Evolutionary conservation across 148 eudicot species (phyloP).

Genomic region (Silene conica): DNA sequence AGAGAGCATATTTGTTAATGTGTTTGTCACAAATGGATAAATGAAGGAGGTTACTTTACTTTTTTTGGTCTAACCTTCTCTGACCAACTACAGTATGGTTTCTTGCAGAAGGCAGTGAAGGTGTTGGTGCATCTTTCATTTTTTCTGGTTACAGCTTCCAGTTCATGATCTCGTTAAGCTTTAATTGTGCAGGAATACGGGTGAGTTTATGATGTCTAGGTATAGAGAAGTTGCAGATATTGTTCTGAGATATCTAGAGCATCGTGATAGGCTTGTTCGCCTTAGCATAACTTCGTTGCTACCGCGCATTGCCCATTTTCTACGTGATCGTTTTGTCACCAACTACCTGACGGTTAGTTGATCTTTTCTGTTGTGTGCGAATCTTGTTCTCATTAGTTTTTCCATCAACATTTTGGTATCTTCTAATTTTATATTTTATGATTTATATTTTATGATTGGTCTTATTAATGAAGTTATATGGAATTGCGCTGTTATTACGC

Average conservation of each 20-base stretch:
- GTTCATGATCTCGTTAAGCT: neutral
- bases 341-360: conserved; percentile 81
- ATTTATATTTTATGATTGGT: neutral
- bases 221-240: conserved; percentile 97
- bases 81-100: neutral
- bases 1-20: neutral
- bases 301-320: conserved; percentile 94
- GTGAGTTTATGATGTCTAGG: conserved; percentile 99
- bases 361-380: conserved; percentile 2
- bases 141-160: neutral
- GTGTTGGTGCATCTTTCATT: neutral
- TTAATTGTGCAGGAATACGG: conserved; percentile 66
- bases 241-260: conserved; percentile 92
- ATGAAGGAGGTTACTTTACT: neutral
- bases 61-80: neutral
- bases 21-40: neutral
- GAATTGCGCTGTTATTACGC: conserved; percentile 5
- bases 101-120: neutral
- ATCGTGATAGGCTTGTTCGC: conserved; percentile 94
- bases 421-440: neutral
- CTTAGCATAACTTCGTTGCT: conserved; percentile 96
- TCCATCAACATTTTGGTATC: conserved; percentile 2
- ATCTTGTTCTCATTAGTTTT: neutral
- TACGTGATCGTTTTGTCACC: conserved; percentile 96
- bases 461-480: neutral